These are phyloP conservation scores for Epichloe festucae DNA, from an alignment of 2,329 filamentous ascomycete species.

Conservation along the genomic window DNA sequence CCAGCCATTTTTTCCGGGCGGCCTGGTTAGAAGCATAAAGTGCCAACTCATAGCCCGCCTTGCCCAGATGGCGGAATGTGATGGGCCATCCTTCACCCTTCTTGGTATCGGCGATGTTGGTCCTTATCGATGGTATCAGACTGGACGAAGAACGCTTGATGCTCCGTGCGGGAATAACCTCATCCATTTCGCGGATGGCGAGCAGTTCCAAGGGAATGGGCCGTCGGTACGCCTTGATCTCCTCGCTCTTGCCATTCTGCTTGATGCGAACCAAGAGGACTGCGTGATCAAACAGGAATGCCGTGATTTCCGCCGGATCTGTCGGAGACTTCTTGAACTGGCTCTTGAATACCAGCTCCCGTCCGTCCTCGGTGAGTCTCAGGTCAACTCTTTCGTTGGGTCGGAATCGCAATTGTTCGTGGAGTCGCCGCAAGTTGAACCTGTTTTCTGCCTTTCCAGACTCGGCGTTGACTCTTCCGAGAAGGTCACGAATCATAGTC, in stretches of 20 bases:
- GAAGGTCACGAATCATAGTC: slow-evolving; percentile 70
- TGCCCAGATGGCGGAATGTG: slow-evolving; percentile 90
- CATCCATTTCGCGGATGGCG: slow-evolving; percentile 93
- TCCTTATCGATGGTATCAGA: slow-evolving; percentile 48
- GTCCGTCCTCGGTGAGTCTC: slow-evolving; percentile 84
- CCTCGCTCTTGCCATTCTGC: slow-evolving; percentile 82
- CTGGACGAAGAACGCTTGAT: slow-evolving; percentile 82
- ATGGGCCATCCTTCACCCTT: slow-evolving; percentile 76
- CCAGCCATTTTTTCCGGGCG: slow-evolving; percentile 90
- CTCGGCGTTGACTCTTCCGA: slow-evolving; percentile 83
- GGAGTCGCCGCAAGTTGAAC: slow-evolving; percentile 86
- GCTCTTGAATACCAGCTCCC: slow-evolving; percentile 89
- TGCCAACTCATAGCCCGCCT: slow-evolving; percentile 86
- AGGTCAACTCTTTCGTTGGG: slow-evolving; percentile 85
- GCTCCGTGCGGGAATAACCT: slow-evolving; percentile 72
- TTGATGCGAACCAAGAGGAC: slow-evolving; percentile 86
- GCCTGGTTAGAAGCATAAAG: slow-evolving; percentile 78
- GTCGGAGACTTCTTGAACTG: slow-evolving; percentile 85
- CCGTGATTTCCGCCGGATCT: slow-evolving; percentile 79
- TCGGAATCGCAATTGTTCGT: slow-evolving; percentile 82
- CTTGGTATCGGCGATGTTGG: slow-evolving; percentile 39
- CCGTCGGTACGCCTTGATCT: slow-evolving; percentile 85
- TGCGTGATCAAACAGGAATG: slow-evolving; percentile 93
- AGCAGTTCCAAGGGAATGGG: slow-evolving; percentile 90
- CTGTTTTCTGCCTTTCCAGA: slow-evolving; percentile 96